These are phyloP conservation scores for Xylaria cubensis DNA, from an alignment of 495 filamentous ascomycete species.

Conservation along the genomic window DNA sequence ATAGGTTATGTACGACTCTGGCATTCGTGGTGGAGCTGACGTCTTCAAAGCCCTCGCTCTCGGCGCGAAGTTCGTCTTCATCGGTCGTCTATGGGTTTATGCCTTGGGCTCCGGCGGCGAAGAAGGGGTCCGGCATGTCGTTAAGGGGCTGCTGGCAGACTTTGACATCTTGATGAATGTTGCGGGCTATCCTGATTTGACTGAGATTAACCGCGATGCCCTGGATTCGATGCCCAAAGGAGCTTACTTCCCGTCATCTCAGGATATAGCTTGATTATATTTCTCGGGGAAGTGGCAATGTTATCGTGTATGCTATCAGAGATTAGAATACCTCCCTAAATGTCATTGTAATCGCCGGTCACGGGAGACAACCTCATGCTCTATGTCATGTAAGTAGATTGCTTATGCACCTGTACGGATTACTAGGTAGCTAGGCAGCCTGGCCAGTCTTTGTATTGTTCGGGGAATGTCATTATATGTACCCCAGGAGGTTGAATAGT, in stretches of 20 bases:
- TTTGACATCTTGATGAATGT: constrained; percentile 71
- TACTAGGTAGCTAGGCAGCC: background rate
- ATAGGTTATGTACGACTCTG: constrained; percentile 69
- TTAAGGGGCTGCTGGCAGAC: constrained; percentile 69
- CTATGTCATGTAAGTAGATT: background rate
- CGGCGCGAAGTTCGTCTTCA: constrained; percentile 68
- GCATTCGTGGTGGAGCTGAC: constrained; percentile 63
- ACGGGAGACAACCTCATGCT: background rate
- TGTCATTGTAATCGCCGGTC: background rate
- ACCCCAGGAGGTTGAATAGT: background rate
- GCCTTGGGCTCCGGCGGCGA: constrained; percentile 66
- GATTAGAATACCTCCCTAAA: background rate
- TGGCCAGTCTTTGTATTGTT: background rate
- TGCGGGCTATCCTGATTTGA: constrained; percentile 63
- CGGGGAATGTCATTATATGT: background rate
- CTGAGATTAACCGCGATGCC: constrained; percentile 58
- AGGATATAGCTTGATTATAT: constrained; percentile 30
- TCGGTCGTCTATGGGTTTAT: constrained; percentile 70
- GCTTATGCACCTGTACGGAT: background rate
- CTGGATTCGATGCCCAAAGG: constrained; percentile 43
- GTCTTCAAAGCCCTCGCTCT: constrained; percentile 68
- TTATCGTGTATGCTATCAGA: background rate
- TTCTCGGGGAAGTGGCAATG: background rate
- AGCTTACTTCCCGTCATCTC: constrained; percentile 31
- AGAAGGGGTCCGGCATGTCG: constrained; percentile 66